phyloP scores from a whole-genome alignment of 306 rosid genomes.

The Medicago lupulina region DNA sequence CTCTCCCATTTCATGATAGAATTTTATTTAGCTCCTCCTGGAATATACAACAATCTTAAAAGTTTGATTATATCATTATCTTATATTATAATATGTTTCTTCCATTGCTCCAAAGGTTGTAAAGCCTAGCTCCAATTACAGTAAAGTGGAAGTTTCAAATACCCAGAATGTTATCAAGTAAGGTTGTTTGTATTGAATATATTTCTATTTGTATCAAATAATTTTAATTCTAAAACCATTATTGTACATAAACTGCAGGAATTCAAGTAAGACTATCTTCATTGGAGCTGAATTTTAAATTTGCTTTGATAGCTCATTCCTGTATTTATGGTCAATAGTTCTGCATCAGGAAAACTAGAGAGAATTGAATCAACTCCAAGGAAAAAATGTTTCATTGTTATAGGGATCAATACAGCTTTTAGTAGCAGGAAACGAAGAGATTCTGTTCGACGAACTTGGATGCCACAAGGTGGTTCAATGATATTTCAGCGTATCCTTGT shows the following conservation, averaged over 20 bases:
- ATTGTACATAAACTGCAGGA: conserved; percentile 54
- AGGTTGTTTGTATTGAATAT: conserved; percentile 37
- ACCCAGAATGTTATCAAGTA: conserved; percentile 55
- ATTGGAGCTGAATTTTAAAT: conserved; percentile 62
- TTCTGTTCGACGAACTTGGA: conserved; percentile 90
- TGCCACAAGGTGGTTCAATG: conserved; percentile 78
- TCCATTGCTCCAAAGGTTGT: conserved; percentile 47
- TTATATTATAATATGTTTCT: too few species aligned
- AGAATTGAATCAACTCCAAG: conserved; percentile 49
- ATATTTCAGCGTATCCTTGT: conserved; percentile 19
- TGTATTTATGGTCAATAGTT: conserved; percentile 49
- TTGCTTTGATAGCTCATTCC: conserved; percentile 46
- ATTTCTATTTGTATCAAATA: conserved; percentile 28
- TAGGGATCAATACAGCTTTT: conserved; percentile 92
- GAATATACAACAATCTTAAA: background rate
- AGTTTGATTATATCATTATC: too few species aligned
- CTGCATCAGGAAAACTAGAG: conserved; percentile 53
- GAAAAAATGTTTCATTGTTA: conserved; percentile 78
- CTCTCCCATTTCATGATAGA: background rate
- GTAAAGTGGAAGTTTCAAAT: conserved; percentile 52
- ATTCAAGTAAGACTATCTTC: conserved; percentile 58
- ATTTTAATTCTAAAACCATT: conserved; percentile 37
- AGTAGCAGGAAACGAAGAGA: conserved; percentile 85
- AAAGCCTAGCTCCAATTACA: conserved; percentile 52
- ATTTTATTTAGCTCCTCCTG: background rate